Percentiles rank a stretch among this genome's conserved stretches.
phyloP scores from a whole-genome alignment of 768 basidiomycete species.

The Russula olivacea region DNA sequence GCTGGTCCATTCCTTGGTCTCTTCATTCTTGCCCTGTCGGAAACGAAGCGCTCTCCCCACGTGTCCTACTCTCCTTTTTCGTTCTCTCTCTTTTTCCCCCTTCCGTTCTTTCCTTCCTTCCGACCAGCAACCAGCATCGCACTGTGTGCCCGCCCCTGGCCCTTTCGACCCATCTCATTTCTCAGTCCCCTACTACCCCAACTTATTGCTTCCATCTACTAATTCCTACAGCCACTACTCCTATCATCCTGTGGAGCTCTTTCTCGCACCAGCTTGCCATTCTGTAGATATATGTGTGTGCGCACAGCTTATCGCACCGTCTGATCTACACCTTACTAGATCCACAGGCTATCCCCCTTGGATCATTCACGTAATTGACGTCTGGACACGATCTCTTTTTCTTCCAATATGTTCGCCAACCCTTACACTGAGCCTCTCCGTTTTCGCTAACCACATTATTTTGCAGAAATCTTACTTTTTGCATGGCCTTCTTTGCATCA shows the following conservation, averaged over 20 bases:
- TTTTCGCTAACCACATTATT: background rate
- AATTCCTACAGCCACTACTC: background rate
- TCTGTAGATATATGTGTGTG: constrained; percentile 13
- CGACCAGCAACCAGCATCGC: constrained; percentile 2
- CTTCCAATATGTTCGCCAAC: background rate
- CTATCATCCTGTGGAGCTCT: background rate
- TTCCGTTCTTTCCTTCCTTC: constrained; percentile 15
- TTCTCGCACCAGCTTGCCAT: background rate
- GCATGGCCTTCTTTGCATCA: constrained; percentile 24
- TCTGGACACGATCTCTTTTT: constrained; percentile 12
- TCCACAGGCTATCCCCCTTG: constrained; percentile 12
- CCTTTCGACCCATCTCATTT: background rate
- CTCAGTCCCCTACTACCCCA: background rate
- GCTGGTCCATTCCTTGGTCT: background rate
- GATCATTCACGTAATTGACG: constrained; percentile 20
- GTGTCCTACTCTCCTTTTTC: constrained; percentile 10
- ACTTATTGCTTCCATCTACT: background rate
- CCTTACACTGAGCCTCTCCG: no score
- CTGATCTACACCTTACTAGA: background rate
- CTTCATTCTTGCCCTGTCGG: background rate
- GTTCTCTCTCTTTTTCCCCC: constrained; percentile 6
- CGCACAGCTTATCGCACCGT: background rate
- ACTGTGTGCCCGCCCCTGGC: constrained; percentile 13
- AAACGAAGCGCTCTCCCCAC: constrained; percentile 6
- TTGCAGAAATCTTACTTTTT: background rate